Conservation (phyloP, 768 basidiomycete genomes). For the Chalciporus sphaerocephalus region DNA sequence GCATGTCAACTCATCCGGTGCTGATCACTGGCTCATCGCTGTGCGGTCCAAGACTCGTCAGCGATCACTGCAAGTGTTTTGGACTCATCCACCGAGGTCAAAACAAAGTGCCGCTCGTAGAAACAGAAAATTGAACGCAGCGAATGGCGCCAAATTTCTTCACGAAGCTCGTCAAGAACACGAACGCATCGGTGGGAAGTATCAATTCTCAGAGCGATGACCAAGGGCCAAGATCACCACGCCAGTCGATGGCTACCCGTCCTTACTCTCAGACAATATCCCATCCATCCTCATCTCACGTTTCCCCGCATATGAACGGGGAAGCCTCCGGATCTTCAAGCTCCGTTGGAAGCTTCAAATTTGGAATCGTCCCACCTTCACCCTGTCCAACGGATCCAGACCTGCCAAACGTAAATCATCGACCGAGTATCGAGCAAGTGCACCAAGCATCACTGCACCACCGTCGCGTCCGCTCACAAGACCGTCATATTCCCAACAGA, state of each 20-base stretch:
- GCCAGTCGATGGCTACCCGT: background rate
- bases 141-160: conserved; percentile 30
- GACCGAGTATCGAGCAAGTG: conserved; percentile 16
- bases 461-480: conserved; percentile 30
- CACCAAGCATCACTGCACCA: conserved; percentile 20
- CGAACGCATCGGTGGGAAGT: conserved; percentile 7
- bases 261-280: conserved; percentile 12
- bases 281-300: conserved; percentile 5
- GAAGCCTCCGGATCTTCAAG: conserved; percentile 4
- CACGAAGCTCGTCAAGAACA: conserved; percentile 28
- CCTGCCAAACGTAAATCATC: conserved; percentile 2
- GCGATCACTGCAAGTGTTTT: background rate
- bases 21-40: too few relatives aligned
- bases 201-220: conserved; percentile 1
- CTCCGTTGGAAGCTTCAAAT: conserved; percentile 26
- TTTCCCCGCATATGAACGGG: background rate
- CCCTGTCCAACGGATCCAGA: conserved; percentile 20
- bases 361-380: conserved; percentile 31
- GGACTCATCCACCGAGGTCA: background rate
- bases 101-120: background rate
- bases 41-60: too few relatives aligned
- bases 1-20: too few relatives aligned
- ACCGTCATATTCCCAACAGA: conserved; percentile 27
- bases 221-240: background rate
- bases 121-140: background rate